Percentiles rank a stretch among this genome's conserved stretches.
Conservation (phyloP, 805 yeast genomes). For the Barnettozyma californica region DNA sequence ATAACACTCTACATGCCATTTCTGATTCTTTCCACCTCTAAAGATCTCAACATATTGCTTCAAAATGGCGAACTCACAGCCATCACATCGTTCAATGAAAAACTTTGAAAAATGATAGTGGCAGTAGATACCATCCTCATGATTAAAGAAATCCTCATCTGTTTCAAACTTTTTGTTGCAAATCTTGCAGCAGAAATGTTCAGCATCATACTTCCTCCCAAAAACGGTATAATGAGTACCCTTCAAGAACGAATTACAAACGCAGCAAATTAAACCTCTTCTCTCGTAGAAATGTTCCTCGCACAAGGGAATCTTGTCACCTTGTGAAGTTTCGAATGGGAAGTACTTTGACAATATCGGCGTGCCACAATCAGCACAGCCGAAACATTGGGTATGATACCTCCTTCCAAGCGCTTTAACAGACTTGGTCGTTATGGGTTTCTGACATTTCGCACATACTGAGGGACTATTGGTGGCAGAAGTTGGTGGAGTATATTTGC, state of each 20-base stretch:
- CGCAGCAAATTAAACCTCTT: constrained; percentile 77
- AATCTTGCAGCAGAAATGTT: constrained; percentile 88
- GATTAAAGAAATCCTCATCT: constrained; percentile 89
- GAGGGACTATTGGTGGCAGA: constrained; percentile 10
- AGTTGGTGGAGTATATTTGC: constrained; percentile 10
- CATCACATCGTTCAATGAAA: constrained; percentile 87
- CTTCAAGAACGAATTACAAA: constrained; percentile 78
- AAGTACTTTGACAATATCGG: constrained; percentile 85
- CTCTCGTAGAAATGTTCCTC: constrained; percentile 90
- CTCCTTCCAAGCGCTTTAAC: constrained; percentile 78
- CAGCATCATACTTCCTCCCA: constrained; percentile 88
- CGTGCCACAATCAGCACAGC: constrained; percentile 77
- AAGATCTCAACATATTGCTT: constrained; percentile 92
- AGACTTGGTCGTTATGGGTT: constrained; percentile 62
- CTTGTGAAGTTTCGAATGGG: constrained; percentile 55
- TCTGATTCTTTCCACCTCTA: constrained; percentile 86
- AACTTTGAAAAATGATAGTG: constrained; percentile 86
- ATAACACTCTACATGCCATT: constrained; percentile 99
- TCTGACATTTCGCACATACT: constrained; percentile 46
- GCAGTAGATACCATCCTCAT: constrained; percentile 76
- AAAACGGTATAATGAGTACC: constrained; percentile 94
- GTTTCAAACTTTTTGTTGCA: constrained; percentile 84
- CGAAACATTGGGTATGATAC: constrained; percentile 84
- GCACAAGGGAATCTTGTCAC: constrained; percentile 61
- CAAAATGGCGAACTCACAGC: constrained; percentile 85